Base-by-base conservation (phyloP, 371 early-diverging fungal species). In the Coemansia sp. region DNA sequence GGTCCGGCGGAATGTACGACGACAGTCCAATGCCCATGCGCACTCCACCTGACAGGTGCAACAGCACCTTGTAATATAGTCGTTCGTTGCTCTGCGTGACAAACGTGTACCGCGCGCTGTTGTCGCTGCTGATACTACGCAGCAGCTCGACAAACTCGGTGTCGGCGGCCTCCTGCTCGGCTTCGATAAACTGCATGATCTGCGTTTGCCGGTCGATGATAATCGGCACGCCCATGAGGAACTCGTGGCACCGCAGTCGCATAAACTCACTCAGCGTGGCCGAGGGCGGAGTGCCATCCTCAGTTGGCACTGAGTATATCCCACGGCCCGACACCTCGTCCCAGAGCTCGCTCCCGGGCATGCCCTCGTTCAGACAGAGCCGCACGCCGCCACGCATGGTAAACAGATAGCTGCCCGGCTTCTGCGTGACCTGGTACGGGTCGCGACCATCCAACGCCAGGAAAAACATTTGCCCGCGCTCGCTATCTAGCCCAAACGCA, bases 321-420 rank as follows among this genome's bases (percentile, higher is more conserved):
- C 76, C 76, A 10, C 51, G 59, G 30, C 76, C 76, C 9, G 76
- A 75, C 4, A 35, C 48, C 26, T 55, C 47, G 40, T 76, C 76
- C 72, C 72, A 71, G 4, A 71, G 68, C 54, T 72, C 76, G 12
- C 41, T 63, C 35, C 76, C 71, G 2, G 76, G 76, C 20, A 62
- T 39, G 0, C 77, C 80, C 47, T 78, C 81, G 57, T 77, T 77
- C 26, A 80, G 38, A 54, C 72, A 75, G 35, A 80, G 45, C 20
- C 81, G 65, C 38, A 80, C 79, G 4, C 68, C 81, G 34, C 81
- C 81, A 33, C 80, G 78, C 71, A 75, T 81, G 20, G 75, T 81
- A 31, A 81, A 69, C 55, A 80, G 57, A 41, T 77, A 77, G 30
- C 81, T 80, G 6, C 76, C 72, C 1, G 77, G 66, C 48, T 69